Evolutionary conservation across 768 basidiomycete species (phyloP), one percentile per base, ranked within the genome.

Genomic region (Auriscalpium orientale): DNA sequence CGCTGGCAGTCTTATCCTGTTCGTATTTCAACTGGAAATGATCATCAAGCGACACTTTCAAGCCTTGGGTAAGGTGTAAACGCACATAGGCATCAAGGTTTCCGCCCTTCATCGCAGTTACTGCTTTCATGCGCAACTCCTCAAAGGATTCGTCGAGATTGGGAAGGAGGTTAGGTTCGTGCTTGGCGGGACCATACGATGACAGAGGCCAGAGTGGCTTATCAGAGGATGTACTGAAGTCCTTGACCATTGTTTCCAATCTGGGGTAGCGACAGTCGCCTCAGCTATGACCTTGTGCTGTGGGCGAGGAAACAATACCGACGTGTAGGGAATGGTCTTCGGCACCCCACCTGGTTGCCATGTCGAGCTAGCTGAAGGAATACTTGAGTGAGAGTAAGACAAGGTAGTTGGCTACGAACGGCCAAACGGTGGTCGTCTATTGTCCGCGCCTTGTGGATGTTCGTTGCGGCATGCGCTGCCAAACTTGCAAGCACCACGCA

Each of bases 141-240:
- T 95, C 91, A 0, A 79, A 79, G 0, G 83, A 86, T 60, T 85
- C 74, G 59, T 95, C 91, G 38, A 85, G 68, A 8, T 80, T 83
- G 15, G 71, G 56, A 21, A 94, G 66, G 4, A 93, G 60, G 36
- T 74, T 79, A 2, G 82, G 82, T 62, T 92, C 90, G 55, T 78
- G 63, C 65, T 92, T 95, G 6, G 81, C 79, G 18, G 88, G 80
- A 1, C 78, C 90, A 65, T 88, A 93, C 0, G 82, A 84, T 0
- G 89, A 83, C 0, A 94, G 71, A n/a, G 87, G 85, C 84, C 87
- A 95, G 9, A 77, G 53, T 0, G 91, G 91, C 63, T 83, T 85
- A 20, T 93, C 90, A 6, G 33, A 43, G 37, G 43, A 55, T 13
- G 34, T 1, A 36, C 57, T 59, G 15, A 94, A 67, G 60, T 94